phyloP scores from a whole-genome alignment of 2,329 filamentous ascomycete genomes.

The Fusarium ambrosium region DNA sequence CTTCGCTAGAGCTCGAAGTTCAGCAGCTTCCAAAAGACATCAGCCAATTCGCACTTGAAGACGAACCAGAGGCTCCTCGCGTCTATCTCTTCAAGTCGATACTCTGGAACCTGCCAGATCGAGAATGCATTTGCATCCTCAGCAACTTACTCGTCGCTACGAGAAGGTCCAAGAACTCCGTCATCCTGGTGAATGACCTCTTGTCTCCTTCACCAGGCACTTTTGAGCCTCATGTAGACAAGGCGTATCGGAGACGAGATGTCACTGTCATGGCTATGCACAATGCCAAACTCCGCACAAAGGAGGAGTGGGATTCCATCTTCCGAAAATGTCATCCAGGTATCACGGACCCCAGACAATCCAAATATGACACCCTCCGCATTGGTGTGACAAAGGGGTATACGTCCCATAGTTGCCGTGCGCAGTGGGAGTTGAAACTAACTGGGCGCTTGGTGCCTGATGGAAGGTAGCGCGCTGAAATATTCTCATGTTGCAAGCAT shows the following conservation, averaged over 20 bases:
- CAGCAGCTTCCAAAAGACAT: slow-evolving; percentile 7
- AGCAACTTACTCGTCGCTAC: slow-evolving; percentile 51
- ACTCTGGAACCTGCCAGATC: slow-evolving; percentile 33
- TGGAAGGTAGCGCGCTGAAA: not conserved
- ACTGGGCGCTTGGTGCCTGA: not conserved
- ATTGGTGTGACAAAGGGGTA: slow-evolving; percentile 8
- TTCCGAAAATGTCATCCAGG: not conserved
- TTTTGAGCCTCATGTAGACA: slow-evolving; percentile 27
- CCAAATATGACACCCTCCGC: not conserved
- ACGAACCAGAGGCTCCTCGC: not conserved
- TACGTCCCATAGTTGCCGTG: slow-evolving; percentile 36
- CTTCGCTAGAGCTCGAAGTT: not conserved
- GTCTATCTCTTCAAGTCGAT: slow-evolving; percentile 34
- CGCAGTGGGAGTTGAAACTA: slow-evolving; percentile 27
- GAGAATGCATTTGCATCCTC: slow-evolving; percentile 20
- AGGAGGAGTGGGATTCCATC: slow-evolving; percentile 25
- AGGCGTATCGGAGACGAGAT: slow-evolving; percentile 36
- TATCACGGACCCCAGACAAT: not conserved
- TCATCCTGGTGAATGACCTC: slow-evolving; percentile 35
- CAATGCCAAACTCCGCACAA: slow-evolving; percentile 35
- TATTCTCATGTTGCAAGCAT: not conserved
- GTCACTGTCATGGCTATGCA: slow-evolving; percentile 44
- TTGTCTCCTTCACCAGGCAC: slow-evolving; percentile 27
- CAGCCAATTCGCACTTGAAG: not conserved
- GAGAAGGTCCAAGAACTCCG: not conserved